Conservation (phyloP, 129 eudicot species). For the Escallonia herrerae region DNA sequence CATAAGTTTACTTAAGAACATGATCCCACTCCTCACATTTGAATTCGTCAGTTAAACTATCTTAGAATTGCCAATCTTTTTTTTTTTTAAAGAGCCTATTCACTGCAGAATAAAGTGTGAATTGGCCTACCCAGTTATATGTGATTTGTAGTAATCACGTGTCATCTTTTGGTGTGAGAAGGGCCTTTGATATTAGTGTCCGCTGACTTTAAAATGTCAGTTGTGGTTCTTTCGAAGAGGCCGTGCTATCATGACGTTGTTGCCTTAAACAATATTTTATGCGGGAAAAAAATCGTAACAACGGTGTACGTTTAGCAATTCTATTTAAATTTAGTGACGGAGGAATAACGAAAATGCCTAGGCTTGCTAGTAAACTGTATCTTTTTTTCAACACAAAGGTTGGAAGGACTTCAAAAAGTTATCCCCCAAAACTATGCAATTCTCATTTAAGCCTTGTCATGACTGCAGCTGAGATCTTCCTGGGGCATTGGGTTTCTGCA, state of each 20-base stretch:
- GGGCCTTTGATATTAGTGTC: too few relatives aligned
- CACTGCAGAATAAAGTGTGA: too few relatives aligned
- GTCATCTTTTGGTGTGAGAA: background rate
- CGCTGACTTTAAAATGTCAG: background rate
- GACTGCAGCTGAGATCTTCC: slow-evolving; percentile 99
- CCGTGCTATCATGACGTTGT: background rate
- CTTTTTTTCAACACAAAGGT: slow-evolving; percentile 2
- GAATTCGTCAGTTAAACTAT: too few relatives aligned
- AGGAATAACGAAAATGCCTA: too few relatives aligned
- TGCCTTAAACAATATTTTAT: background rate
- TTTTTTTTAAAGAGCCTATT: too few relatives aligned
- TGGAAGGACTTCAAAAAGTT: slow-evolving; percentile 21
- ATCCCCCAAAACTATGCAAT: slow-evolving; percentile 27
- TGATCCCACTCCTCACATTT: too few relatives aligned
- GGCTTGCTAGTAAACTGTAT: background rate
- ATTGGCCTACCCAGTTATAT: too few relatives aligned
- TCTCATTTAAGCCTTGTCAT: slow-evolving; percentile 95
- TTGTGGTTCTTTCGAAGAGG: background rate
- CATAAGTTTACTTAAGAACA: too few relatives aligned
- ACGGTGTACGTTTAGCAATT: background rate
- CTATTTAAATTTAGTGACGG: too few relatives aligned
- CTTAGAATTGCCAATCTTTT: too few relatives aligned
- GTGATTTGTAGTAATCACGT: too few relatives aligned
- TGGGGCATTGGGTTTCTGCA: slow-evolving; percentile 99
- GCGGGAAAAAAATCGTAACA: background rate